Evolutionary conservation across 179 eudicot species (phyloP).

Genomic region (Drosera spatulata): DNA sequence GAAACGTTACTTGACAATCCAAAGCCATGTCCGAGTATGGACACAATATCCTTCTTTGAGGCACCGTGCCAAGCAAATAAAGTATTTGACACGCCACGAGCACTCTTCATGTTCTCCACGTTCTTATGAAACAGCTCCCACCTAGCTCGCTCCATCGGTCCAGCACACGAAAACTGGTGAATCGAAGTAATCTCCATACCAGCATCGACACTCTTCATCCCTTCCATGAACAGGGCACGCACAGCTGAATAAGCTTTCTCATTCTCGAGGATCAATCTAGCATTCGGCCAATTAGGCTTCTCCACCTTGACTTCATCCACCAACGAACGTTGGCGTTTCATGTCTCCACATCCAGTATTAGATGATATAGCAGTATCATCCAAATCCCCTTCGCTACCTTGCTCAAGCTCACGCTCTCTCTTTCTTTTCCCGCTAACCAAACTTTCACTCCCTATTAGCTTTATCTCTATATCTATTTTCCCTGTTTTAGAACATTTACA

Average conservation of each 20-base stretch:
- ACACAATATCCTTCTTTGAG: slow-evolving; percentile 21
- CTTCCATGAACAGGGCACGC: slow-evolving; percentile 19
- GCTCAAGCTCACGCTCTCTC: slow-evolving; percentile 9
- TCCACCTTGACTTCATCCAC: not conserved
- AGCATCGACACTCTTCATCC: slow-evolving; percentile 15
- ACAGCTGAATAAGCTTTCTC: slow-evolving; percentile 18
- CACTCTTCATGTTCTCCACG: slow-evolving; percentile 19
- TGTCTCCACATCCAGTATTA: slow-evolving; percentile 1
- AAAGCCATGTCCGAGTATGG: slow-evolving; percentile 35
- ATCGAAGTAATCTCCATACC: slow-evolving; percentile 26
- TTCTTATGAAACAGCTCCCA: slow-evolving; percentile 26
- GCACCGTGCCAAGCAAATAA: slow-evolving; percentile 46
- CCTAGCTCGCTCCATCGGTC: slow-evolving; percentile 26
- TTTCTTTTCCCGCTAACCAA: slow-evolving; percentile 13
- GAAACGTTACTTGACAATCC: slow-evolving; percentile 14
- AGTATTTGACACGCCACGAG: slow-evolving; percentile 26
- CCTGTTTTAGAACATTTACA: not conserved
- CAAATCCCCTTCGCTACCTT: too few relatives aligned
- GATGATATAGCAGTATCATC: slow-evolving; percentile 15
- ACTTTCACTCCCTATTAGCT: not conserved
- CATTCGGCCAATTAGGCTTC: slow-evolving; percentile 18
- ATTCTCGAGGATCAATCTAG: slow-evolving; percentile 18
- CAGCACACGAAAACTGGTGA: slow-evolving; percentile 16
- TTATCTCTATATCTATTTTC: slow-evolving; percentile 23
- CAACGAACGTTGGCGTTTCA: slow-evolving; percentile 4